Conservation (phyloP, 1,284 basidiomycete species). For the Pisolithus thermaeus region DNA sequence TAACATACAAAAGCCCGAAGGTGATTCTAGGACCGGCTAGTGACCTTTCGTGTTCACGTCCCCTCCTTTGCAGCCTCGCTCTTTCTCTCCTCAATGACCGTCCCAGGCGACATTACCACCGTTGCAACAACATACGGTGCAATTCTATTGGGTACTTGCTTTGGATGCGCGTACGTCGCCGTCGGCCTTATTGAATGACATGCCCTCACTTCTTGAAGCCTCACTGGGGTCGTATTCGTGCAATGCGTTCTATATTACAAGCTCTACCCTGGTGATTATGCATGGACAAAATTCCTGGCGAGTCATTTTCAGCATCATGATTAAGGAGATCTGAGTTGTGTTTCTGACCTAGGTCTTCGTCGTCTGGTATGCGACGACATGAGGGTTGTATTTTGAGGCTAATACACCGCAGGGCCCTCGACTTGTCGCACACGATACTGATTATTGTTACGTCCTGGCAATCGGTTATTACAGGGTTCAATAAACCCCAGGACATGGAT, state of each 20-base stretch:
- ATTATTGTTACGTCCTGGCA: slow-evolving; percentile 26
- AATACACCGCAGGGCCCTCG: slow-evolving; percentile 14
- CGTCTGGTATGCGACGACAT: slow-evolving; percentile 16
- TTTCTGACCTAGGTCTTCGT: slow-evolving; percentile 21
- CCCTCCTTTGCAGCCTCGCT: slow-evolving; percentile 16
- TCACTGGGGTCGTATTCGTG: slow-evolving; percentile 42
- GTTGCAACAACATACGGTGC: slow-evolving; percentile 27
- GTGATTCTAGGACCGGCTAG: slow-evolving; percentile 2
- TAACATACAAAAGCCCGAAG: slow-evolving; percentile 24
- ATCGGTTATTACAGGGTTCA: slow-evolving; percentile 23
- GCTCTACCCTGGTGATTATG: slow-evolving; percentile 34
- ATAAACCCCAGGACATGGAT: slow-evolving; percentile 23
- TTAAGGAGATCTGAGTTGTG: slow-evolving; percentile 12
- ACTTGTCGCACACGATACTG: slow-evolving; percentile 26
- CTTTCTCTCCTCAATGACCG: slow-evolving; percentile 12
- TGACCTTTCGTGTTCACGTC: slow-evolving; percentile 26
- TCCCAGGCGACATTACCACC: slow-evolving; percentile 27
- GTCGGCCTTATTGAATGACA: neutral
- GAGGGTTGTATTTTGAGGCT: neutral
- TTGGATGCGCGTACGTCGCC: slow-evolving; percentile 21
- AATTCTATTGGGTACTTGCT: slow-evolving; percentile 26
- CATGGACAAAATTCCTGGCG: slow-evolving; percentile 34
- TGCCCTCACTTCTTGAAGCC: slow-evolving; percentile 26
- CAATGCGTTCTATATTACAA: slow-evolving; percentile 42
- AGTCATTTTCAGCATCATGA: slow-evolving; percentile 10